These are phyloP conservation scores for Miscanthus lutarioriparius DNA, from an alignment of 176 grass and related monocot species.

Conservation along the genomic window DNA sequence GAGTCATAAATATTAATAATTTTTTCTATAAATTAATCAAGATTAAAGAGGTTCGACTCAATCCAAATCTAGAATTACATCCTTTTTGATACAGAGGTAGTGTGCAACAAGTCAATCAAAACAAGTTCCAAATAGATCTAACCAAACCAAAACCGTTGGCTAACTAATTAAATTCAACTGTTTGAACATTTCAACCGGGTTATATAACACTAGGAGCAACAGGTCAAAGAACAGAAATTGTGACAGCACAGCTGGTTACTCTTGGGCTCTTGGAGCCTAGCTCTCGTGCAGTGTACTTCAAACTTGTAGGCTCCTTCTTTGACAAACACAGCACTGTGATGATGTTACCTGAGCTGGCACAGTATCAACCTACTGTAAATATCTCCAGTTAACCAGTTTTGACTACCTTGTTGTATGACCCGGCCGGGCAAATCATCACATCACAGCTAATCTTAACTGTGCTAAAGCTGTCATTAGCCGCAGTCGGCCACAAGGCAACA, in stretches of 20 bases:
- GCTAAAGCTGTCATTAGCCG: too few relatives aligned
- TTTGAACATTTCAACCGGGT: constrained; percentile 29
- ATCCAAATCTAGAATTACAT: neutral
- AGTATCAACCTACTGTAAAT: constrained; percentile 4
- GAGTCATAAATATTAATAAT: neutral
- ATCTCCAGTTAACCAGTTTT: neutral
- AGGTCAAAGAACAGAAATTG: neutral
- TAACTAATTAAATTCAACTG: constrained; percentile 2
- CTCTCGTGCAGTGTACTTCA: constrained; percentile 25
- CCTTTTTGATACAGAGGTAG: neutral
- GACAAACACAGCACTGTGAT: constrained; percentile 29
- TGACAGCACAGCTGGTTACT: neutral
- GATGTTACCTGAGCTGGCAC: neutral
- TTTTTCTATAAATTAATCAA: too few relatives aligned
- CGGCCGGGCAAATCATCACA: neutral
- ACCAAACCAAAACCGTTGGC: neutral
- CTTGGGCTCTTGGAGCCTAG: constrained; percentile 7
- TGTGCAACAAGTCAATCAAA: neutral
- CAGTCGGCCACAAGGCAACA: too few relatives aligned
- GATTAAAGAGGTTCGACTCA: too few relatives aligned
- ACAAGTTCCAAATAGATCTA: neutral
- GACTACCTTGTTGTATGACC: neutral
- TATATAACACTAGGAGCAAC: too few relatives aligned
- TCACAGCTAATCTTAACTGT: too few relatives aligned
- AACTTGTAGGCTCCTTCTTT: constrained; percentile 8